A percentile compares a stretch with the other conserved stretches of the same genome.
phyloP scores from a whole-genome alignment of 1,284 basidiomycete species.

The Puccinia novopanici region DNA sequence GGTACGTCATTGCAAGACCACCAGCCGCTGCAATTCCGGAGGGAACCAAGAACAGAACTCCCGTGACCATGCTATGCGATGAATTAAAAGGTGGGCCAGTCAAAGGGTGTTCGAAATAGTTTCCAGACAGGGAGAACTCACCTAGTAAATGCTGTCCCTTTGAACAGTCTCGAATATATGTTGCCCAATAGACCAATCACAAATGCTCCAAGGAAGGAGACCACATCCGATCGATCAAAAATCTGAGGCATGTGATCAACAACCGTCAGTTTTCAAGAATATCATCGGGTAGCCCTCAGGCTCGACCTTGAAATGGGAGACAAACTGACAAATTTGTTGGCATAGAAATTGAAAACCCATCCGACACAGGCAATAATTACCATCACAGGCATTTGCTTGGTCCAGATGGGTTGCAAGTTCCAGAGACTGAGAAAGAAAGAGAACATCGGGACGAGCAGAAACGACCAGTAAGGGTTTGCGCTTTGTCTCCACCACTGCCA shows the following conservation, averaged over 20 bases:
- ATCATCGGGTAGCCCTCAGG: constrained; percentile 59
- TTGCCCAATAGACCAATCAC: constrained; percentile 80
- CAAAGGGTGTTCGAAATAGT: not conserved
- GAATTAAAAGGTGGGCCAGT: not conserved
- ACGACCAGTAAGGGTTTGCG: constrained; percentile 74
- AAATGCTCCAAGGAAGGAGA: constrained; percentile 82
- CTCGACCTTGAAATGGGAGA: not conserved
- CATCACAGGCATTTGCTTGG: constrained; percentile 76
- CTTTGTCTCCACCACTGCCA: constrained; percentile 77
- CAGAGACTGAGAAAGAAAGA: constrained; percentile 72
- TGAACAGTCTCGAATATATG: constrained; percentile 77
- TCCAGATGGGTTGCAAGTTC: constrained; percentile 74
- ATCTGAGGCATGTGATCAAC: constrained; percentile 64
- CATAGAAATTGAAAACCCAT: constrained; percentile 65
- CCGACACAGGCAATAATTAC: constrained; percentile 78
- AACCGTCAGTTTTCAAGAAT: constrained; percentile 74
- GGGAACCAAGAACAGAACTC: constrained; percentile 60
- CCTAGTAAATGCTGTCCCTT: constrained; percentile 83
- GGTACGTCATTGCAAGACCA: constrained; percentile 71
- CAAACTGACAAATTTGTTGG: constrained; percentile 52
- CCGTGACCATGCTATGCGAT: constrained; percentile 49
- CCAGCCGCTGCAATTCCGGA: constrained; percentile 78
- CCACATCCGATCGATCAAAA: constrained; percentile 79
- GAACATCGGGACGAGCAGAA: constrained; percentile 79
- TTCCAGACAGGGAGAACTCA: constrained; percentile 65